A percentile compares a stretch with the other conserved stretches of the same genome.
phyloP scores from a whole-genome alignment of 371 early-diverging fungal species.

The Mucor velutinosus region DNA sequence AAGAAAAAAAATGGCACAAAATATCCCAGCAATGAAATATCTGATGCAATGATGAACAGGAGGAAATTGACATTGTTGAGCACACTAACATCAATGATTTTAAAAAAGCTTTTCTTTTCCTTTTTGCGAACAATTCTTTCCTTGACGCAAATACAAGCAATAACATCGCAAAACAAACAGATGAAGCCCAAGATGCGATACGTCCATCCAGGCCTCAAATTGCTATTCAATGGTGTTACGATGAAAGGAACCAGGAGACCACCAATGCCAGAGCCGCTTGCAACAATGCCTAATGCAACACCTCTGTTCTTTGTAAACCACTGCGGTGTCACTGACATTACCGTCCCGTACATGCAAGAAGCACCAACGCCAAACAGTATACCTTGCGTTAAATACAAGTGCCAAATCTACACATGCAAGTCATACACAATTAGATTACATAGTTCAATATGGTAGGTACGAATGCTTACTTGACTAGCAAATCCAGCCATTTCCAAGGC shows the following conservation, averaged over 20 bases:
- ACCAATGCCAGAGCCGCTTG: slow-evolving; percentile 82
- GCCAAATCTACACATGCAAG: slow-evolving; percentile 49
- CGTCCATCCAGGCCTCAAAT: slow-evolving; percentile 59
- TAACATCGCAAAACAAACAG: slow-evolving; percentile 20
- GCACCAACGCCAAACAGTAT: slow-evolving; percentile 50
- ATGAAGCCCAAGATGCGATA: slow-evolving; percentile 60
- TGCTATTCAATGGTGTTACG: slow-evolving; percentile 56
- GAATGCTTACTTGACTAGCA: slow-evolving; percentile 3
- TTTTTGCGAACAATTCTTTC: slow-evolving; percentile 32
- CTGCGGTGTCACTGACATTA: slow-evolving; percentile 63
- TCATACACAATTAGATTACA: slow-evolving; percentile 14
- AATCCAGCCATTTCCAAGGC: slow-evolving; percentile 44
- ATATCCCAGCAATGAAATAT: slow-evolving; percentile 36
- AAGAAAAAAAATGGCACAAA: slow-evolving; percentile 43
- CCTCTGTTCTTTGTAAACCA: slow-evolving; percentile 76
- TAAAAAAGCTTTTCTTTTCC: slow-evolving; percentile 12
- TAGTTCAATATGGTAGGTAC: too few species aligned
- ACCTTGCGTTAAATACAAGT: slow-evolving; percentile 34
- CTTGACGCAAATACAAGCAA: slow-evolving; percentile 38
- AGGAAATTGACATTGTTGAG: slow-evolving; percentile 21
- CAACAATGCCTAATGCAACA: slow-evolving; percentile 73
- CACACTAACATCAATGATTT: slow-evolving; percentile 15
- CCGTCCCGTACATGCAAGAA: slow-evolving; percentile 15
- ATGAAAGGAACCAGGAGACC: slow-evolving; percentile 73
- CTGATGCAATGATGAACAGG: slow-evolving; percentile 29